These are phyloP conservation scores for Tricholoma terreum DNA, from an alignment of 768 basidiomycete species.

Conservation along the genomic window DNA sequence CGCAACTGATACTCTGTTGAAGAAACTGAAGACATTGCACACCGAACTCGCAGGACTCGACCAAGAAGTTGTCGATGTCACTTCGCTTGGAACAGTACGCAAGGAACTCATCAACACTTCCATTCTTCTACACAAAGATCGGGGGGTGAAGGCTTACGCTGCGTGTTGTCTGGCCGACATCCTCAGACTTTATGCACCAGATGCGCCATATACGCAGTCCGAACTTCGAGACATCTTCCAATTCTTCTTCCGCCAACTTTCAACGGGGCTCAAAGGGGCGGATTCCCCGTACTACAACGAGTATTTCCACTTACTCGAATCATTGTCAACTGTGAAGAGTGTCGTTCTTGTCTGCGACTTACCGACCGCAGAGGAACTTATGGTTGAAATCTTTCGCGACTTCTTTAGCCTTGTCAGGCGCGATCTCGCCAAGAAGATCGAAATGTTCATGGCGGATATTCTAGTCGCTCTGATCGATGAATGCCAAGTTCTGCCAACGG, in stretches of 20 bases:
- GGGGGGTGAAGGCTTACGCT: conserved; percentile 91
- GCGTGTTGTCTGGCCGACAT: conserved; percentile 95
- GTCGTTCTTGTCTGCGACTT: conserved; percentile 93
- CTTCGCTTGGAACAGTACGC: conserved; percentile 64
- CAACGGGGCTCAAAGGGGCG: conserved; percentile 65
- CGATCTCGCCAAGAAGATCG: conserved; percentile 72
- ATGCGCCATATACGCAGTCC: conserved; percentile 88
- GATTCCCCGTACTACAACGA: conserved; percentile 87
- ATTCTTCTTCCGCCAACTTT: conserved; percentile 90
- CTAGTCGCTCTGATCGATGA: conserved; percentile 90
- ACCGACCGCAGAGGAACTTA: conserved; percentile 79
- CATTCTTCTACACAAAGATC: conserved; percentile 91
- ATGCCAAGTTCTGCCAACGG: conserved; percentile 66
- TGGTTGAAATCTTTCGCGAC: conserved; percentile 78
- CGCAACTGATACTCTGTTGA: conserved; percentile 78
- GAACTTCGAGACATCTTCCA: conserved; percentile 96
- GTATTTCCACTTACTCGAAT: conserved; percentile 94
- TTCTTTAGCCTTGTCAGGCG: conserved; percentile 80
- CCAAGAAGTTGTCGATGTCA: conserved; percentile 79
- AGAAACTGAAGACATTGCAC: conserved; percentile 81
- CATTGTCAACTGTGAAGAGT: conserved; percentile 90
- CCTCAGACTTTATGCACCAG: conserved; percentile 90
- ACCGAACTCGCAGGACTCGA: conserved; percentile 77
- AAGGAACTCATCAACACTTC: conserved; percentile 78
- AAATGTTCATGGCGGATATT: conserved; percentile 85